A percentile compares a stretch with the other conserved stretches of the same genome.
These are phyloP conservation scores for Carex pumila DNA, from an alignment of 176 grass and related monocot species.

Conservation along the genomic window DNA sequence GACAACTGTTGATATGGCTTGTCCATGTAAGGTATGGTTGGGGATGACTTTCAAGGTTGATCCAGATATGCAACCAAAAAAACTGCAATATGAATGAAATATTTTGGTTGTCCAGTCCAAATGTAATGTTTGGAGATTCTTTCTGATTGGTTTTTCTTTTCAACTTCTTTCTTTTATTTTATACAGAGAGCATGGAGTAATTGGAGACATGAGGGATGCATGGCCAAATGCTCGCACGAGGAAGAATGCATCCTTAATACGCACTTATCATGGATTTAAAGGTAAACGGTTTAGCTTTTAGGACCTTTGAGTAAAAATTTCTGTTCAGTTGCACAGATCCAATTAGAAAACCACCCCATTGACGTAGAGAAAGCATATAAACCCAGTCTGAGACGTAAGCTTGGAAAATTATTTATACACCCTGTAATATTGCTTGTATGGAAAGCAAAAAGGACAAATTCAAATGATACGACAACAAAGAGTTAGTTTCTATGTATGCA, in stretches of 20 bases:
- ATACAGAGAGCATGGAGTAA: slow-evolving; percentile 87
- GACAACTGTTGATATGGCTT: background rate
- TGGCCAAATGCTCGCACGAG: slow-evolving; percentile 91
- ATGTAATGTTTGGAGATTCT: background rate
- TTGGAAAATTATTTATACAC: background rate
- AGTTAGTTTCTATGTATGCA: background rate
- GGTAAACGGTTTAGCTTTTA: slow-evolving; percentile 32
- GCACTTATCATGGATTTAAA: slow-evolving; percentile 99
- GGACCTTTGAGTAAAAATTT: background rate
- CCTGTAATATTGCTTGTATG: background rate
- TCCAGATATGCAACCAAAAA: background rate
- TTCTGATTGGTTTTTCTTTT: background rate
- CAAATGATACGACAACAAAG: background rate
- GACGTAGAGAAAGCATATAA: background rate
- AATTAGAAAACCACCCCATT: background rate
- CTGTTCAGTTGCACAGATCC: background rate
- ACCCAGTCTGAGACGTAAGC: background rate
- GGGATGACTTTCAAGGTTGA: background rate
- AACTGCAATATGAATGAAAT: background rate
- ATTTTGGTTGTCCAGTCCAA: background rate
- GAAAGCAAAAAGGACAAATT: background rate
- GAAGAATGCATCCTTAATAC: slow-evolving; percentile 94
- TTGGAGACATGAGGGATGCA: slow-evolving; percentile 99
- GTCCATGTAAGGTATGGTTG: background rate
- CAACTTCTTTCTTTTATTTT: background rate